Evolutionary conservation across 1,139 yeast species (phyloP), one percentile per base, ranked within the genome.

Genomic region (Magnusiomyces ingens): DNA sequence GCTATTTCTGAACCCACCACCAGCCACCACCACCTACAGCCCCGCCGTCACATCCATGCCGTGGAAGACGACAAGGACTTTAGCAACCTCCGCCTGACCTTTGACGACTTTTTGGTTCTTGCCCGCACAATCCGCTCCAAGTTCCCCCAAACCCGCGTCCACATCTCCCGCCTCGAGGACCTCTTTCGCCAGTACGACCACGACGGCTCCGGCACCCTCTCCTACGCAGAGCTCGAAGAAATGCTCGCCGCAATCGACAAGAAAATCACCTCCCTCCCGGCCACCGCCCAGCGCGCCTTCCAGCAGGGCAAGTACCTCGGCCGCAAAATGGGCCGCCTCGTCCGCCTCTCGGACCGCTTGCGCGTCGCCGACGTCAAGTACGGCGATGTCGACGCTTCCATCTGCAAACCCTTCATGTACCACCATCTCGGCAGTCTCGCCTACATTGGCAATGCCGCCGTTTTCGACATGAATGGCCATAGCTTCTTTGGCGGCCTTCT

Each of bases 231-330:
- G 58, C 71, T 81, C 35, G 68, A 77, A 26, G 66, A 69, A 8
- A 64, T 81, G 57, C 69, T 82, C 54, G 69, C 74, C 56, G 78
- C 77, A 52, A 77, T 81, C 46, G 84, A 82, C 63, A 73, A 80
- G 17, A 79, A 40, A 64, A 78, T 82, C 53, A 81, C 85, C 2
- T 78, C 85, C 1, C 67, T 82, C 58, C 85, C 86, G 1, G 84
- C 85, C 12, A 82, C 86, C 2, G 86, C 86, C 10, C 87, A 81
- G 66, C 73, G 85, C 51, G 86, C 86, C 1, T 73, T 77, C 58
- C 87, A 82, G 66, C 85, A 82, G 64, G 86, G 87, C 55, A 70
- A 70, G 51, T 82, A 81, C 61, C 64, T 82, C 29, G 86, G 82
- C 54, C 74, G 75, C 58, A 81, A 81, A 64, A 67, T 82, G 48